These are phyloP conservation scores for Tympanopsis confertula DNA, from an alignment of 2,329 filamentous ascomycete genomes.

Conservation along the genomic window DNA sequence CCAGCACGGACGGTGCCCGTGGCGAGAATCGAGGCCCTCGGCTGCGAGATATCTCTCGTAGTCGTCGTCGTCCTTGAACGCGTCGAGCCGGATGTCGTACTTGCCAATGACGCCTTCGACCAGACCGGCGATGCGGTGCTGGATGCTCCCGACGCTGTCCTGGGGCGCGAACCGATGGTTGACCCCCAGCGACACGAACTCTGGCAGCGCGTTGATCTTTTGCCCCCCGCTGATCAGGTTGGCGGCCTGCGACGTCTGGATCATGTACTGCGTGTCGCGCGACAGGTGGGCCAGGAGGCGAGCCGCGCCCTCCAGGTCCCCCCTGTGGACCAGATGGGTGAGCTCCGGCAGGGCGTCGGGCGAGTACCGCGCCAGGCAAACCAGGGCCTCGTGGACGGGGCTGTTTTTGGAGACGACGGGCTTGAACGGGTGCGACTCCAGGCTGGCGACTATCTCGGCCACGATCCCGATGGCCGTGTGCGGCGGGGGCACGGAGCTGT, in stretches of 20 bases:
- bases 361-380: slow-evolving; percentile 45
- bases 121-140: slow-evolving; percentile 30
- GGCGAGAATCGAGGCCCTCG: slow-evolving; percentile 5
- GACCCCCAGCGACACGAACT: slow-evolving; percentile 35
- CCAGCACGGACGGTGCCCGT: slow-evolving; percentile 8
- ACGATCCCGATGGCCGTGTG: slow-evolving; percentile 63
- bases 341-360: slow-evolving; percentile 31
- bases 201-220: slow-evolving; percentile 46
- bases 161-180: slow-evolving; percentile 47
- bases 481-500: slow-evolving; percentile 44
- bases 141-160: slow-evolving; percentile 31
- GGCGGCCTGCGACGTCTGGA: slow-evolving; percentile 41
- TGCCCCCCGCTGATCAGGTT: slow-evolving; percentile 41
- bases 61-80: slow-evolving; percentile 24
- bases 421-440: slow-evolving; percentile 47
- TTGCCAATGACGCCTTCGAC: slow-evolving; percentile 31
- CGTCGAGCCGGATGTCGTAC: slow-evolving; percentile 32
- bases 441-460: slow-evolving; percentile 51
- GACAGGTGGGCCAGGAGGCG: background rate
- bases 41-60: slow-evolving; percentile 8
- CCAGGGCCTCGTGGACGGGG: slow-evolving; percentile 41
- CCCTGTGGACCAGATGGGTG: slow-evolving; percentile 14
- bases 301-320: slow-evolving; percentile 11
- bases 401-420: slow-evolving; percentile 32
- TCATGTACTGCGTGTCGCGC: background rate